These are phyloP conservation scores for Curvularia spicifera DNA, from an alignment of 2,329 filamentous ascomycete genomes.

Conservation along the genomic window DNA sequence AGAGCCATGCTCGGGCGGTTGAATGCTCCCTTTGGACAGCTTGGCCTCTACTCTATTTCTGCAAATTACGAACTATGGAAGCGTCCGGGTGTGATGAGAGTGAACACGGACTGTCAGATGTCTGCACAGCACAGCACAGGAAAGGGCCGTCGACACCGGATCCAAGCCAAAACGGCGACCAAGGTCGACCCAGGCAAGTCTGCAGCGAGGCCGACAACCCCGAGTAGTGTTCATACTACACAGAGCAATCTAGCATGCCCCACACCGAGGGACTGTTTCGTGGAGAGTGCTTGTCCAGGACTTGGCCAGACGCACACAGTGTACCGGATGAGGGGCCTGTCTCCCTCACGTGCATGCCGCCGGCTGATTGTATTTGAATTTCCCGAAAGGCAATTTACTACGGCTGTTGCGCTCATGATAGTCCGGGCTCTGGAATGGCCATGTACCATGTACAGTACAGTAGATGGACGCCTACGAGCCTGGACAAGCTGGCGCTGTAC, in stretches of 20 bases:
- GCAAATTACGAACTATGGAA: neutral
- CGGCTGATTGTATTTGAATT: slow-evolving; percentile 1
- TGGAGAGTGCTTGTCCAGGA: neutral
- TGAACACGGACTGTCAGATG: neutral
- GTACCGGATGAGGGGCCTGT: neutral
- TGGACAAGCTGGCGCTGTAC: slow-evolving; percentile 18
- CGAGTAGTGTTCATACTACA: neutral
- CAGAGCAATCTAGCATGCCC: neutral
- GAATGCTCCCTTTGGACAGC: neutral
- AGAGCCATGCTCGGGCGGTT: neutral
- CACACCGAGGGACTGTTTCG: neutral
- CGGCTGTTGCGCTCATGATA: slow-evolving; percentile 1
- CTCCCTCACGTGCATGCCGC: neutral
- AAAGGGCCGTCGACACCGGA: neutral
- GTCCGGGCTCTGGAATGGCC: neutral
- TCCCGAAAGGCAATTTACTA: neutral
- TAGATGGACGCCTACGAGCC: neutral
- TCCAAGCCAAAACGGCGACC: neutral
- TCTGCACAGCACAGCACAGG: neutral
- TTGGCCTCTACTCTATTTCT: neutral
- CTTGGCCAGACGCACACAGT: neutral
- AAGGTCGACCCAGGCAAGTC: neutral
- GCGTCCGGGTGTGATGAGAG: neutral
- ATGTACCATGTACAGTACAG: neutral
- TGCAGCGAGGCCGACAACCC: neutral